phyloP scores from a whole-genome alignment of 768 basidiomycete species.

The Ephemerocybe angulata region DNA sequence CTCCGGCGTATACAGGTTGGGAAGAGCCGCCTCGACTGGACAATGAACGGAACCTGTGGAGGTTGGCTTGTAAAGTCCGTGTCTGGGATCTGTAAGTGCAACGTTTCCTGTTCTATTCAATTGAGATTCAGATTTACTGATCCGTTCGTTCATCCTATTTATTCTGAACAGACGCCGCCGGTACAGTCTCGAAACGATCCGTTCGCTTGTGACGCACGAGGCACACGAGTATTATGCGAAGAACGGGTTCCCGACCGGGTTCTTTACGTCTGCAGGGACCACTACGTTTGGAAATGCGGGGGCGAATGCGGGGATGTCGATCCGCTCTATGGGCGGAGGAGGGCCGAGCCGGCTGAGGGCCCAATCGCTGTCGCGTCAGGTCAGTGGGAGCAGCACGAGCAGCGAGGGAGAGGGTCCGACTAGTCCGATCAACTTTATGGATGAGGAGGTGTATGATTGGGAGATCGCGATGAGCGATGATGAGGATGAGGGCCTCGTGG shows the following conservation, averaged over 20 bases:
- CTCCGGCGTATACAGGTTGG: conserved; percentile 4
- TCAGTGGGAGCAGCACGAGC: conserved; percentile 2
- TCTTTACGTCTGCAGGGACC: neutral
- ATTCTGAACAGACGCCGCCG: conserved; percentile 3
- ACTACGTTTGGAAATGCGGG: neutral
- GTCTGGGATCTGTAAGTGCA: conserved; percentile 12
- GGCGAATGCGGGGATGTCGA: neutral
- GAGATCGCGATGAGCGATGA: conserved; percentile 9
- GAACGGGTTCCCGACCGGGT: conserved; percentile 9
- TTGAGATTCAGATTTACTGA: too few species aligned
- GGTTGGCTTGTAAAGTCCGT: conserved; percentile 11
- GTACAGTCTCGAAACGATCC: conserved; percentile 8
- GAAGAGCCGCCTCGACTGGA: conserved; percentile 11
- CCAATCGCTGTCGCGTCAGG: neutral
- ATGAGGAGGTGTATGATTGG: conserved; percentile 14
- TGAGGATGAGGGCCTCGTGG: neutral
- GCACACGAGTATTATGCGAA: conserved; percentile 13
- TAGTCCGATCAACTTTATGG: conserved; percentile 8
- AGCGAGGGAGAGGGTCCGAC: conserved; percentile 5
- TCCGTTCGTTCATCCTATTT: neutral
- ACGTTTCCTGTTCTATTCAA: neutral
- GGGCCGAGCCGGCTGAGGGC: neutral
- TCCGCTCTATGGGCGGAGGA: neutral
- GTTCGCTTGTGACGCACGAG: conserved; percentile 7
- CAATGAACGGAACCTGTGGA: conserved; percentile 11